phyloP scores from a whole-genome alignment of 768 basidiomycete genomes.

The Tricholoma bakamatsutake region DNA sequence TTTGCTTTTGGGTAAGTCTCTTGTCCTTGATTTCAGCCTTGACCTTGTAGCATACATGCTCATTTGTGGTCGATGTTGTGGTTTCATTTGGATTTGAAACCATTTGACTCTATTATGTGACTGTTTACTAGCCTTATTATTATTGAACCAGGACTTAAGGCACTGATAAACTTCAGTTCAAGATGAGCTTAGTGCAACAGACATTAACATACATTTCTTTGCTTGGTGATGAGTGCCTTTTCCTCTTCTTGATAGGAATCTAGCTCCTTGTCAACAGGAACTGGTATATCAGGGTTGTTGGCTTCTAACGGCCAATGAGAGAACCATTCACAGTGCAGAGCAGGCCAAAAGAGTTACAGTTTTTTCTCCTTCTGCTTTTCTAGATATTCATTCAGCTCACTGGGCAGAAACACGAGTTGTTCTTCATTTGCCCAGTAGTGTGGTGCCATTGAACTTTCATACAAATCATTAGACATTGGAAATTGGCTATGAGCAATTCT shows the following conservation, averaged over 20 bases:
- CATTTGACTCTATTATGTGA: background rate
- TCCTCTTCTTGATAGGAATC: background rate
- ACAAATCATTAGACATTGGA: background rate
- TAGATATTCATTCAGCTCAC: background rate
- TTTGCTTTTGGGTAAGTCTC: background rate
- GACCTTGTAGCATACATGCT: background rate
- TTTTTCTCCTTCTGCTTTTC: conserved; percentile 1
- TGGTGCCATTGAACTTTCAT: background rate
- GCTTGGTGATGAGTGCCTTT: background rate
- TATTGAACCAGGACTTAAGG: conserved; percentile 1
- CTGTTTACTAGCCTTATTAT: background rate
- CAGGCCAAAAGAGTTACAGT: background rate
- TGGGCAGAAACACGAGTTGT: background rate
- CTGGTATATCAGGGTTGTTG: background rate
- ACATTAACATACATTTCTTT: background rate
- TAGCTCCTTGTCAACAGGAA: background rate
- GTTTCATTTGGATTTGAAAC: background rate
- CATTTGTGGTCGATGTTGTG: background rate
- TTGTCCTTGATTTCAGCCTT: background rate
- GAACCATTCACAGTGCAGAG: background rate
- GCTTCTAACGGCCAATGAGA: background rate
- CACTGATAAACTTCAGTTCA: background rate
- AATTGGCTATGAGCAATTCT: background rate
- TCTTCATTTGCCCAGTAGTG: background rate
- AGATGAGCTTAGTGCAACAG: background rate